A percentile compares a stretch with the other conserved stretches of the same genome.
Conservation (phyloP, 305 asterid genomes). For the Solanum aculeatissimum region DNA sequence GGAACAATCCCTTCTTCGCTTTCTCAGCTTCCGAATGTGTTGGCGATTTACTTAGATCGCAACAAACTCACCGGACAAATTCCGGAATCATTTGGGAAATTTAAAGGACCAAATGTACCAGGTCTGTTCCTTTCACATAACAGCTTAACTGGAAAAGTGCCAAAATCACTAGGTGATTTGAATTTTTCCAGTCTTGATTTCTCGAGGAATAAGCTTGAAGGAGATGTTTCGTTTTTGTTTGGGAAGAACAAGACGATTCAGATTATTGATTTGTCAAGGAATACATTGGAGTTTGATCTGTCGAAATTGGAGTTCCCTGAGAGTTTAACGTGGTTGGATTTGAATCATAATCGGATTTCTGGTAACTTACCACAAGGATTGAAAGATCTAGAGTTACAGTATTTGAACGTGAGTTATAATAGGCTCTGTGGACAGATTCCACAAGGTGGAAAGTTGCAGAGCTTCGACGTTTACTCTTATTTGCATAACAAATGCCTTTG, state of each 20-base stretch:
- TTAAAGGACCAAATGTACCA: slow-evolving; percentile 5
- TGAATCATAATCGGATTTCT: slow-evolving; percentile 20
- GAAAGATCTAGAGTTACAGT: background rate
- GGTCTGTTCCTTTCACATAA: slow-evolving; percentile 20
- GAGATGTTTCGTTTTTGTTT: slow-evolving; percentile 25
- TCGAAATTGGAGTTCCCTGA: slow-evolving; percentile 16
- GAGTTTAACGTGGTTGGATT: slow-evolving; percentile 4
- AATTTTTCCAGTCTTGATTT: slow-evolving; percentile 12
- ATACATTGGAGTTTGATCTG: slow-evolving; percentile 17
- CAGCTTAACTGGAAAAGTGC: slow-evolving; percentile 15
- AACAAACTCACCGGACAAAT: slow-evolving; percentile 24
- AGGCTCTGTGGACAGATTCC: slow-evolving; percentile 45
- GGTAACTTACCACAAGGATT: slow-evolving; percentile 21
- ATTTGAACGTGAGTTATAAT: slow-evolving; percentile 37
- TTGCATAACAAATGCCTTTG: slow-evolving; percentile 32
- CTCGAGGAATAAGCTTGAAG: slow-evolving; percentile 20
- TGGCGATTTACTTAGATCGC: slow-evolving; percentile 7
- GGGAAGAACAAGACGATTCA: slow-evolving; percentile 15
- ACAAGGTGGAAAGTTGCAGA: slow-evolving; percentile 19
- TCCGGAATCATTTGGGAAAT: slow-evolving; percentile 26
- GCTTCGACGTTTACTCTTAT: background rate
- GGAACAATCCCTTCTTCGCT: slow-evolving; percentile 22
- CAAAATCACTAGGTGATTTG: slow-evolving; percentile 8
- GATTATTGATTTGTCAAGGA: slow-evolving; percentile 14
- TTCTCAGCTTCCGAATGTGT: slow-evolving; percentile 7